phyloP scores from a whole-genome alignment of 2,329 filamentous ascomycete species.

The Nothophaeocryptopus gaeumannii region DNA sequence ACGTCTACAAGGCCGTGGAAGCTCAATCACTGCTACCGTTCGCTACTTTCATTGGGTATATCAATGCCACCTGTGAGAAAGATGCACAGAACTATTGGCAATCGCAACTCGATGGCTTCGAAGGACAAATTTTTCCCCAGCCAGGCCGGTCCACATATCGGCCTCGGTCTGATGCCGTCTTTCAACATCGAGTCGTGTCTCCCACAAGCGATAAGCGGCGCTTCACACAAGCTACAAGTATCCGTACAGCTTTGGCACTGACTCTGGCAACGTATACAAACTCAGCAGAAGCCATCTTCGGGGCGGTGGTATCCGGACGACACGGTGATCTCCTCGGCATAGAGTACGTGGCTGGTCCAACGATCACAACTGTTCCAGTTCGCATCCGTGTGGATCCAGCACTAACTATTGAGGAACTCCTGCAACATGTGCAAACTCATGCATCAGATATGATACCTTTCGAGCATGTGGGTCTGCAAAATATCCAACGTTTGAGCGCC shows the following conservation, averaged over 20 bases:
- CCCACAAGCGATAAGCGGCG: no score
- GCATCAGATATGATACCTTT: slow-evolving; percentile 14
- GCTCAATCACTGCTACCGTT: no score
- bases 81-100: no score
- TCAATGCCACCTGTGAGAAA: no score
- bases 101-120: no score
- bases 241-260: slow-evolving; percentile 14
- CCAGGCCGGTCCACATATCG: no score
- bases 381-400: neutral
- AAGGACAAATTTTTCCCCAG: no score
- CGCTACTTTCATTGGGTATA: no score
- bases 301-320: slow-evolving; percentile 9
- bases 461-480: slow-evolving; percentile 11
- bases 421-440: slow-evolving; percentile 9
- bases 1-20: slow-evolving; percentile 4
- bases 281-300: slow-evolving; percentile 11
- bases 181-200: no score
- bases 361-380: slow-evolving; percentile 15
- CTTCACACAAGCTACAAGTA: slow-evolving; percentile 2
- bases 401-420: slow-evolving; percentile 1
- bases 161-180: no score
- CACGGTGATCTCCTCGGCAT: slow-evolving; percentile 9
- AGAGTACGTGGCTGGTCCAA: slow-evolving; percentile 10
- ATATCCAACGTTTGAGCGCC: slow-evolving; percentile 1
- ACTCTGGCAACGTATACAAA: slow-evolving; percentile 5